A percentile compares a stretch with the other conserved stretches of the same genome.
phyloP scores from a whole-genome alignment of 1,284 basidiomycete species.

The Heterobasidion irregulare region DNA sequence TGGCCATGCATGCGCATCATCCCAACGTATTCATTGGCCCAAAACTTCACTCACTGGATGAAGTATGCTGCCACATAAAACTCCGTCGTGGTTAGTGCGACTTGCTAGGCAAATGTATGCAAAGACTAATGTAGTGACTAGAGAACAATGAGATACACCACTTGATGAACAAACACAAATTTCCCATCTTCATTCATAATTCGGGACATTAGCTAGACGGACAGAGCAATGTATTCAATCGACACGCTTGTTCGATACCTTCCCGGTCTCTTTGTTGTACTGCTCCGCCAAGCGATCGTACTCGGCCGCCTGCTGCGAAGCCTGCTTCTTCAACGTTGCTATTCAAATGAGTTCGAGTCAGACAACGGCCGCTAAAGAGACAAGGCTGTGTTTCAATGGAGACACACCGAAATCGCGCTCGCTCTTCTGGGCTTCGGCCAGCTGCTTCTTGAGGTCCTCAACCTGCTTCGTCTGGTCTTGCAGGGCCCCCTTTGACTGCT shows the following conservation, averaged over 20 bases:
- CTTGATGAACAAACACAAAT: too few species aligned
- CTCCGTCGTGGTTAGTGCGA: too few species aligned
- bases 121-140: too few species aligned
- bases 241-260: constrained; percentile 37
- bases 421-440: constrained; percentile 38
- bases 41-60: too few species aligned
- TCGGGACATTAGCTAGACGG: not conserved
- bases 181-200: too few species aligned
- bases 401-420: constrained; percentile 64
- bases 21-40: too few species aligned
- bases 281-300: constrained; percentile 76
- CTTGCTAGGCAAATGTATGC: too few species aligned
- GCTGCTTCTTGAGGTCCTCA: constrained; percentile 54
- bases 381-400: not conserved
- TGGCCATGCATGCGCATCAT: too few species aligned
- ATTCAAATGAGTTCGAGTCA: not conserved
- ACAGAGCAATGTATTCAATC: constrained; percentile 19
- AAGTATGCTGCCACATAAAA: too few species aligned
- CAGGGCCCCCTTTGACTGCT: constrained; percentile 22
- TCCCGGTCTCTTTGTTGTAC: constrained; percentile 65
- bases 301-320: constrained; percentile 66
- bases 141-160: too few species aligned
- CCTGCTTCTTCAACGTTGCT: constrained; percentile 83
- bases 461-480: constrained; percentile 54
- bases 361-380: not conserved